Evolutionary conservation across 768 basidiomycete species (phyloP).

Genomic region (Phylloporus sp.): DNA sequence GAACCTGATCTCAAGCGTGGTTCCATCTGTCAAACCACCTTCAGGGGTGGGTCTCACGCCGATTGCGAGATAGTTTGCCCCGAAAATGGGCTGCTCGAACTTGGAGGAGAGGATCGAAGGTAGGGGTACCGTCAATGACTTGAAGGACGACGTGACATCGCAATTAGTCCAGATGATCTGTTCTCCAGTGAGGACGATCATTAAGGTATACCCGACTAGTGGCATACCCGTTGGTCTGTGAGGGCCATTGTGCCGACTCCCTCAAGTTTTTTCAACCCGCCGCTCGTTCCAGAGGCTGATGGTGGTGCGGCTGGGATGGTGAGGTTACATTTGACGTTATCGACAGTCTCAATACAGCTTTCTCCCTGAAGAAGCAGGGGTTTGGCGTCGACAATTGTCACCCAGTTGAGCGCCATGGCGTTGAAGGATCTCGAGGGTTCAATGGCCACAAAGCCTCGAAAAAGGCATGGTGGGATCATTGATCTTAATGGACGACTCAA

Average conservation of each 20-base stretch:
- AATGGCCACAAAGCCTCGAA: not conserved
- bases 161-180: conserved; percentile 62
- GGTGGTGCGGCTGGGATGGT: conserved; percentile 51
- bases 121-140: conserved; percentile 52
- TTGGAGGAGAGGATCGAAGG: conserved; percentile 59
- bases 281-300: conserved; percentile 47
- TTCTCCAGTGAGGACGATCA: conserved; percentile 3
- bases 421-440: not conserved
- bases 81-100: conserved; percentile 74
- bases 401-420: conserved; percentile 76
- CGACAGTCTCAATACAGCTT: conserved; percentile 49
- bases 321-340: conserved; percentile 56
- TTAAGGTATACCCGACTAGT: not conserved
- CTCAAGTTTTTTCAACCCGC: conserved; percentile 53
- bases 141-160: conserved; percentile 31
- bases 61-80: conserved; percentile 60
- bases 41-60: conserved; percentile 61
- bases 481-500: not conserved
- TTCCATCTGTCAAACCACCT: conserved; percentile 64
- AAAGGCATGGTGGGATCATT: not conserved
- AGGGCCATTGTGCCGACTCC: conserved; percentile 55
- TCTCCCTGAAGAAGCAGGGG: conserved; percentile 66
- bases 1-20: conserved; percentile 62
- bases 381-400: conserved; percentile 52
- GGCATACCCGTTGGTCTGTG: conserved; percentile 68